Conservation (phyloP, 31 red algal species). For the Odonthalia washingtoniensis region DNA sequence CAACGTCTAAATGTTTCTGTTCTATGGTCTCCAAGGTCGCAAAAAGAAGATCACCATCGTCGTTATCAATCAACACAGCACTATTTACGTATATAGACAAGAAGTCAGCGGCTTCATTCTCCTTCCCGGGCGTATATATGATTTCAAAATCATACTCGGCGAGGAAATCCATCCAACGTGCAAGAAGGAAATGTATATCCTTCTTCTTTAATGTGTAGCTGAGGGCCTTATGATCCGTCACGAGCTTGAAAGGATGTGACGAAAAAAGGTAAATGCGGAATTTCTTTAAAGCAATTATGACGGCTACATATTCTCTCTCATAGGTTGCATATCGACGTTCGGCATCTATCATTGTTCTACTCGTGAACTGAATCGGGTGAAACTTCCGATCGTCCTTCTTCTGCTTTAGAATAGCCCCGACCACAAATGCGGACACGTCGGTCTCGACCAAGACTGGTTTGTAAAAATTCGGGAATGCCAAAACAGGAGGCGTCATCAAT, state of each 20-base stretch:
- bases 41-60: no score
- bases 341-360: not conserved
- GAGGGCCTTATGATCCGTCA: no score
- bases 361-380: slow-evolving; percentile 21
- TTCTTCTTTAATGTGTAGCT: no score
- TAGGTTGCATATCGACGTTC: slow-evolving; percentile 3
- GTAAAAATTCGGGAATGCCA: not conserved
- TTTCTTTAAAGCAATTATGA: not conserved
- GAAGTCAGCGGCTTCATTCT: no score
- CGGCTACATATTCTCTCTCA: not conserved
- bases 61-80: no score
- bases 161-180: no score
- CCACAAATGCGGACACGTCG: not conserved
- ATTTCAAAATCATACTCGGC: no score
- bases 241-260: not conserved
- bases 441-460: slow-evolving; percentile 8
- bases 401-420: not conserved
- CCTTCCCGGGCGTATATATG: no score
- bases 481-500: not conserved
- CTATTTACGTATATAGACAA: no score
- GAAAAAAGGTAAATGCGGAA: slow-evolving; percentile 14
- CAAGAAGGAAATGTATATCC: no score
- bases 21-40: no score
- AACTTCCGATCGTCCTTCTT: slow-evolving; percentile 14
- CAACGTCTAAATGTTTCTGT: no score